Conservation (phyloP, 345 rosid species). For the Xanthoceras sorbifolium region DNA sequence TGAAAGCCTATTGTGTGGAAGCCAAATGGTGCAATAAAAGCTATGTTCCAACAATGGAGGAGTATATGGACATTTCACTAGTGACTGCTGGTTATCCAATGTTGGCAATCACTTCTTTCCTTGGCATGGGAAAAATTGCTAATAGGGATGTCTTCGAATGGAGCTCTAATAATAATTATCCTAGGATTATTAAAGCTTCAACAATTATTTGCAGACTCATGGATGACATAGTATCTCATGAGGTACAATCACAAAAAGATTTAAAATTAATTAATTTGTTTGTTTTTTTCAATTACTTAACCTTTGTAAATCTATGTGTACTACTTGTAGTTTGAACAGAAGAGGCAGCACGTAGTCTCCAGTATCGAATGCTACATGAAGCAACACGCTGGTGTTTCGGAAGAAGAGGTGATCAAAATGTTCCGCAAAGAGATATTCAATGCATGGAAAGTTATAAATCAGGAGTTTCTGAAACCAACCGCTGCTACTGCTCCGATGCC, state of each 20-base stretch:
- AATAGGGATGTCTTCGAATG: constrained; percentile 17
- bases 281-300: too few relatives aligned
- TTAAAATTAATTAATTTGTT: too few relatives aligned
- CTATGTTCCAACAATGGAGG: constrained; percentile 20
- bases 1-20: neutral
- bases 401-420: neutral
- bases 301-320: too few relatives aligned
- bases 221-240: constrained; percentile 25
- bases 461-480: constrained; percentile 19
- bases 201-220: constrained; percentile 9
- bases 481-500: constrained; percentile 1
- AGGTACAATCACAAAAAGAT: constrained; percentile 11
- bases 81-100: neutral
- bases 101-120: constrained; percentile 8
- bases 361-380: constrained; percentile 27
- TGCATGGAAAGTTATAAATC: constrained; percentile 36
- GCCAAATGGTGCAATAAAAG: constrained; percentile 13
- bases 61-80: constrained; percentile 10
- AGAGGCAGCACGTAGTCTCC: constrained; percentile 24
- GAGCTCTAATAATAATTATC: neutral
- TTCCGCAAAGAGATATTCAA: neutral
- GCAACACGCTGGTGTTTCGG: neutral
- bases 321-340: constrained; percentile 18
- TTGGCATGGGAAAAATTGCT: constrained; percentile 20
- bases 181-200: constrained; percentile 15